A percentile compares a stretch with the other conserved stretches of the same genome.
These are phyloP conservation scores for Ochromonas danica DNA, from an alignment of 108 stramenopile genomes.

Conservation along the genomic window DNA sequence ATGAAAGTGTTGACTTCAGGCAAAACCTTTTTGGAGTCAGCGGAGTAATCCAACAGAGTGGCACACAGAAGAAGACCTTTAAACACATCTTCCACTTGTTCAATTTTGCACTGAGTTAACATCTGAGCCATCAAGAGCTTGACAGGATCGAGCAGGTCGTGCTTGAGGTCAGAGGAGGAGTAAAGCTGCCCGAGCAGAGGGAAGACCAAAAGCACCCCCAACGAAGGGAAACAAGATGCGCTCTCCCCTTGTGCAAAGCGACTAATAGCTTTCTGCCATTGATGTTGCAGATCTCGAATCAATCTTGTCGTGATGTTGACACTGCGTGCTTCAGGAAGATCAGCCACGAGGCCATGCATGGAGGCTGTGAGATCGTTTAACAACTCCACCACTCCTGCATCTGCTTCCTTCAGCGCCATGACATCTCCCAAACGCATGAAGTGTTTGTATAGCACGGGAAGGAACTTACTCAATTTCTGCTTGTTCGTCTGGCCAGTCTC, in stretches of 20 bases:
- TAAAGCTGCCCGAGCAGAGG: slow-evolving; percentile 79
- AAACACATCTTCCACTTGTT: slow-evolving; percentile 64
- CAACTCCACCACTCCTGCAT: slow-evolving; percentile 61
- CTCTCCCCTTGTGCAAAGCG: background rate
- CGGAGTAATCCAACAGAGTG: slow-evolving; percentile 73
- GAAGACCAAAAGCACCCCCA: slow-evolving; percentile 73
- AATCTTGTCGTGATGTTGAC: slow-evolving; percentile 57
- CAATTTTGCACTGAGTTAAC: slow-evolving; percentile 74
- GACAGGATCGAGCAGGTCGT: slow-evolving; percentile 79
- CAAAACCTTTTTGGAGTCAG: slow-evolving; percentile 69
- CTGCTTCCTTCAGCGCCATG: background rate
- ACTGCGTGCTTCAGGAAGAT: slow-evolving; percentile 61
- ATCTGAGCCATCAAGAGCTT: slow-evolving; percentile 75
- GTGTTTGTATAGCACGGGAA: slow-evolving; percentile 79
- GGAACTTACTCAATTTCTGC: slow-evolving; percentile 88
- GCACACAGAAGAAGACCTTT: slow-evolving; percentile 71
- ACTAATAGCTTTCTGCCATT: background rate
- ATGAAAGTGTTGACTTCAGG: slow-evolving; percentile 81
- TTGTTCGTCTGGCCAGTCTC: slow-evolving; percentile 54
- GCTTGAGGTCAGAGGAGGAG: slow-evolving; percentile 80
- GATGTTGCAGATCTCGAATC: background rate
- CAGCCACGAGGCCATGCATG: no score
- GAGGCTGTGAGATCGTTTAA: slow-evolving; percentile 55
- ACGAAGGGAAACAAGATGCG: slow-evolving; percentile 67
- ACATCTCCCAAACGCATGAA: slow-evolving; percentile 55